Conservation (phyloP, 164 flowering plant genomes). For the Vitis amurensis region DNA sequence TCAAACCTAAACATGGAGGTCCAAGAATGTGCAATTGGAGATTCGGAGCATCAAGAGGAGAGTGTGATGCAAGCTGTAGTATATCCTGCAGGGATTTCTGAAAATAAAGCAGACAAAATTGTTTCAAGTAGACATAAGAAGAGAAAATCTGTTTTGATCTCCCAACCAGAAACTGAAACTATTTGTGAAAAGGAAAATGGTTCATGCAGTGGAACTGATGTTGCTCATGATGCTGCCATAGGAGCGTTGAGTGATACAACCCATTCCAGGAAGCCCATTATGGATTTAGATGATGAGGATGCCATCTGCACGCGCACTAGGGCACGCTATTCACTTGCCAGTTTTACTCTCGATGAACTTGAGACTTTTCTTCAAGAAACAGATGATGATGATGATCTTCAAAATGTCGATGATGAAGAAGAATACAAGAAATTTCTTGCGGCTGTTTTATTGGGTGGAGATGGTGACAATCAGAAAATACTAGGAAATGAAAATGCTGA, state of each 20-base stretch:
- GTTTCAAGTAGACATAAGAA: conserved; percentile 12
- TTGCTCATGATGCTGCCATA: conserved; percentile 22
- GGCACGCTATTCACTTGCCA: conserved; percentile 91
- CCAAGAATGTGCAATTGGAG: conserved; percentile 25
- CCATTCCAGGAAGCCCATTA: conserved; percentile 17
- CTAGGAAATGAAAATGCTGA: conserved; percentile 48
- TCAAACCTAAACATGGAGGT: conserved; percentile 5
- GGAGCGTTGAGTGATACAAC: conserved; percentile 21
- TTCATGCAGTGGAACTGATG: conserved; percentile 21
- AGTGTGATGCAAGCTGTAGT: conserved; percentile 25
- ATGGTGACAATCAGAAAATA: conserved; percentile 29
- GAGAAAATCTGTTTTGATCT: conserved; percentile 17
- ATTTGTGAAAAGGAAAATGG: conserved; percentile 26
- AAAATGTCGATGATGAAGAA: conserved; percentile 85
- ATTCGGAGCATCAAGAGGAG: conserved; percentile 34
- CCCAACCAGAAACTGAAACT: conserved; percentile 22
- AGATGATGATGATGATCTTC: conserved; percentile 90
- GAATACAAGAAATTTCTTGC: conserved; percentile 93
- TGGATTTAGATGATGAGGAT: conserved; percentile 58
- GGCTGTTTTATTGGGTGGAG: conserved; percentile 72
- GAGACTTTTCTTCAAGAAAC: conserved; percentile 96
- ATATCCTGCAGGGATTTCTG: conserved; percentile 16
- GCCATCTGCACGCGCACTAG: conserved; percentile 92
- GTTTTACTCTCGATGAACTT: conserved; percentile 88
- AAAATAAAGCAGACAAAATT: conserved; percentile 15